Evolutionary conservation across 164 flowering plant species (phyloP).

Genomic region (Piper betle): DNA sequence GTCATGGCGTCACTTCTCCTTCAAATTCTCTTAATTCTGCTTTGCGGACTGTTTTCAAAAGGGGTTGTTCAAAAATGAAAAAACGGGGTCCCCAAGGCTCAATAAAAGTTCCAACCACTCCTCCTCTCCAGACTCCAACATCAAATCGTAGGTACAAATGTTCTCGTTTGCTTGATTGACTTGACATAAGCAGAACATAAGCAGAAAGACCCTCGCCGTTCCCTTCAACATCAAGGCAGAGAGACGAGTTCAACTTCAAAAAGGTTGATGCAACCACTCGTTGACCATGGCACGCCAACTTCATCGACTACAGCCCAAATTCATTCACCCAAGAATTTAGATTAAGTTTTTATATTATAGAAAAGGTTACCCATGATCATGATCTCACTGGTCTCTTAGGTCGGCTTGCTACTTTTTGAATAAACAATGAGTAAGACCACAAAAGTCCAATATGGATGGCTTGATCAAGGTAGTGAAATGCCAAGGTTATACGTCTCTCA

Average conservation of each 20-base stretch:
- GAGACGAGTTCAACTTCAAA: background rate
- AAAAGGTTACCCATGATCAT: no score
- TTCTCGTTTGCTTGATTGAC: background rate
- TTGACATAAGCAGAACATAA: background rate
- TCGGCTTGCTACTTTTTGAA: no score
- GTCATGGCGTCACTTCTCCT: no score
- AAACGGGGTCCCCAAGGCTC: background rate
- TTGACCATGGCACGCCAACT: background rate
- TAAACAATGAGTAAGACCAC: no score
- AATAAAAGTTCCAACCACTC: background rate
- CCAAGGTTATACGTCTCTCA: no score
- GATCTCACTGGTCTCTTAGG: no score
- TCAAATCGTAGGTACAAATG: background rate
- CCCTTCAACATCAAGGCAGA: background rate
- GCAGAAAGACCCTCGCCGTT: background rate
- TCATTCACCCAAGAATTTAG: background rate
- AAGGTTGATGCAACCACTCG: background rate
- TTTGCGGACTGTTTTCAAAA: background rate
- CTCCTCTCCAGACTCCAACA: background rate
- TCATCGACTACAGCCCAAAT: background rate
- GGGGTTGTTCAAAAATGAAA: background rate
- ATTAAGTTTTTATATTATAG: no score
- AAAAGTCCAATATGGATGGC: no score
- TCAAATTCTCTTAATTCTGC: background rate
- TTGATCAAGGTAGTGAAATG: no score